Percentiles rank a stretch among this genome's conserved stretches.
These are phyloP conservation scores for Alternaria sp. DNA, from an alignment of 2,329 filamentous ascomycete species.

Conservation along the genomic window DNA sequence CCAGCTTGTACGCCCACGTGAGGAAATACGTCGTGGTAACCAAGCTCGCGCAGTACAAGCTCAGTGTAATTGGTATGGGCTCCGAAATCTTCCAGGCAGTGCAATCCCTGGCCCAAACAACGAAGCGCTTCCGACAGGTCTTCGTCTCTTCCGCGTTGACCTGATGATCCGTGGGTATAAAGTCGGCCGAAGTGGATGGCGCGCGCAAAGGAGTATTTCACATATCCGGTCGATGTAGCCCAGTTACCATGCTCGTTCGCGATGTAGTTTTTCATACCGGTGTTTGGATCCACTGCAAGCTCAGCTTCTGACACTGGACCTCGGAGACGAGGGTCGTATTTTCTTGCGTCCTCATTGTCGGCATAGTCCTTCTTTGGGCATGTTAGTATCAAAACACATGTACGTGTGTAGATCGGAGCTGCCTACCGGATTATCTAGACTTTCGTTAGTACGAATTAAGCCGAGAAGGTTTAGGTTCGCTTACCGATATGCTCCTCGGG, in stretches of 20 bases:
- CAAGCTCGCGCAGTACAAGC: constrained; percentile 61
- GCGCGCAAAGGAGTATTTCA: constrained; percentile 62
- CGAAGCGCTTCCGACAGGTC: constrained; percentile 60
- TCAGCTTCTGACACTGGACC: constrained; percentile 70
- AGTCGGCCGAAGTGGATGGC: constrained; percentile 59
- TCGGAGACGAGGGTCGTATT: constrained; percentile 81
- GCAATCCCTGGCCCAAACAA: constrained; percentile 62
- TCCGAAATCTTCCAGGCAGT: constrained; percentile 64
- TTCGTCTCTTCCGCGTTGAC: constrained; percentile 53
- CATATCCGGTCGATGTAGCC: constrained; percentile 88
- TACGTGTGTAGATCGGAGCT: constrained; percentile 1
- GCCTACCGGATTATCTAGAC: constrained; percentile 39
- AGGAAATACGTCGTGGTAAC: constrained; percentile 61
- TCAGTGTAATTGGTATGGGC: constrained; percentile 66
- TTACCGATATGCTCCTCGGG: constrained; percentile 60
- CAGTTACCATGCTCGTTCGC: constrained; percentile 86
- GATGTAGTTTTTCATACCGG: constrained; percentile 98
- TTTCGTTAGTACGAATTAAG: constrained; percentile 7
- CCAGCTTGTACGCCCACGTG: constrained; percentile 59
- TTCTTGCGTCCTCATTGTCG: constrained; percentile 81
- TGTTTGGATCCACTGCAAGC: constrained; percentile 56
- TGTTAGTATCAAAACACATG: constrained; percentile 1
- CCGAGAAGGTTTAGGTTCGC: neutral
- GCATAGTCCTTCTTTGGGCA: constrained; percentile 50
- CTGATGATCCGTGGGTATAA: constrained; percentile 56